Conservation (phyloP, 768 basidiomycete genomes). For the Psilocybe cyanescens region DNA sequence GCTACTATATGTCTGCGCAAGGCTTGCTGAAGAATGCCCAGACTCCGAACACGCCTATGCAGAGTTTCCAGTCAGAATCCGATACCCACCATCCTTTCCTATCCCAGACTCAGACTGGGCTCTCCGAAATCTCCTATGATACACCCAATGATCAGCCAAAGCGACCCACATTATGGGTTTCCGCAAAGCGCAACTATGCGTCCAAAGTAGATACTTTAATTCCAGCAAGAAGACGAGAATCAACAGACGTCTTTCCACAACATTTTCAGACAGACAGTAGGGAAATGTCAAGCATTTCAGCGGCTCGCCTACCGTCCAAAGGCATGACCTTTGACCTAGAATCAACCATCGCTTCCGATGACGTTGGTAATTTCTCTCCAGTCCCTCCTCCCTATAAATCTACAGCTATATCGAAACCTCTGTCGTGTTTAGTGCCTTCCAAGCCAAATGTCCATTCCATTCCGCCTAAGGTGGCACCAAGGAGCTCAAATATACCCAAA, state of each 20-base stretch:
- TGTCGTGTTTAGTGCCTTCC: background rate
- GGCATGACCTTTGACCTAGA: background rate
- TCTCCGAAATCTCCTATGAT: background rate
- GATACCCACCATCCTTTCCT: constrained; percentile 7
- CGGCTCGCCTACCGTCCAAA: background rate
- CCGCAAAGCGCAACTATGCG: background rate
- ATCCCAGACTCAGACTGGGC: constrained; percentile 5
- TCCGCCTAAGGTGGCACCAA: background rate
- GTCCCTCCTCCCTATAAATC: constrained; percentile 30
- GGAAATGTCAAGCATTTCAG: background rate
- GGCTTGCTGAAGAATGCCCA: background rate
- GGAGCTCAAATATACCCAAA: constrained; percentile 25
- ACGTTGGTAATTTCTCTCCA: constrained; percentile 20
- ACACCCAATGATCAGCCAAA: background rate
- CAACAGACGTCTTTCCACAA: background rate
- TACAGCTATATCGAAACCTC: constrained; percentile 15
- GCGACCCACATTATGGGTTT: background rate
- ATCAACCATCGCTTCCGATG: constrained; percentile 18
- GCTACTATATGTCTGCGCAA: too few relatives aligned
- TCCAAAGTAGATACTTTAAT: background rate
- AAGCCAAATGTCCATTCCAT: background rate
- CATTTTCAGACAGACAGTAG: background rate
- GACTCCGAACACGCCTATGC: constrained; percentile 12
- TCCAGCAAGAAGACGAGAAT: background rate
- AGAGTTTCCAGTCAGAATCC: constrained; percentile 17